Evolutionary conservation across 2,329 filamentous ascomycete genomes (phyloP).

Genomic region (Venturia carpophila): DNA sequence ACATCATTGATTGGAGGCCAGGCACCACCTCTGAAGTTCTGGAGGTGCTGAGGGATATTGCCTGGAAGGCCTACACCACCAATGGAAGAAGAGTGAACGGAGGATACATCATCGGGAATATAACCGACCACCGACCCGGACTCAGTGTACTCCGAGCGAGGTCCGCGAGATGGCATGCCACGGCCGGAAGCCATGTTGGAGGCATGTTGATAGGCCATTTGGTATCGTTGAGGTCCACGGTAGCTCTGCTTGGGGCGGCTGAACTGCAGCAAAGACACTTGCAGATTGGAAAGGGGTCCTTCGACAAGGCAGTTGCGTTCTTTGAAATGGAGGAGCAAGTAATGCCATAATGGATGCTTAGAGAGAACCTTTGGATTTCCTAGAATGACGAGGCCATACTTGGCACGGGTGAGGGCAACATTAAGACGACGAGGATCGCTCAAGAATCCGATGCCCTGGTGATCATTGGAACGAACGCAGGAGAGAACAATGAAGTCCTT

Average conservation of each 20-base stretch:
- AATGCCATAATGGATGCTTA: conserved; percentile 97
- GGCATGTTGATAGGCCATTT: conserved; percentile 66
- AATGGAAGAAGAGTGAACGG: conserved; percentile 84
- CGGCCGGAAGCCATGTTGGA: conserved; percentile 49
- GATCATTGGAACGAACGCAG: conserved; percentile 96
- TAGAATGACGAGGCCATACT: conserved; percentile 91
- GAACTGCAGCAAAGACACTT: conserved; percentile 90
- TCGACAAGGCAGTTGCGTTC: conserved; percentile 93
- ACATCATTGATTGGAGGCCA: conserved; percentile 78
- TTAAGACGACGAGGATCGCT: conserved; percentile 96
- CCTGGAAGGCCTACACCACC: conserved; percentile 68
- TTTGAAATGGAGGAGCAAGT: conserved; percentile 91
- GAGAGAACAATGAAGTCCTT: conserved; percentile 99
- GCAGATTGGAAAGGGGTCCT: conserved; percentile 89
- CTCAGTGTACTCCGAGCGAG: conserved; percentile 53
- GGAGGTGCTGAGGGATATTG: conserved; percentile 92
- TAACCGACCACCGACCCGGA: conserved; percentile 87
- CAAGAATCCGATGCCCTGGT: conserved; percentile 97
- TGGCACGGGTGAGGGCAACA: conserved; percentile 91
- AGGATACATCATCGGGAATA: conserved; percentile 94
- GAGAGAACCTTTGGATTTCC: conserved; percentile 96
- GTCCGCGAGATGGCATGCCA: conserved; percentile 37
- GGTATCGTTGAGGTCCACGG: conserved; percentile 78
- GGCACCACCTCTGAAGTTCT: conserved; percentile 72
- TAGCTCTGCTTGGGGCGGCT: conserved; percentile 88